phyloP scores from a whole-genome alignment of 1,284 basidiomycete species.

The Phylloporus sp. region DNA sequence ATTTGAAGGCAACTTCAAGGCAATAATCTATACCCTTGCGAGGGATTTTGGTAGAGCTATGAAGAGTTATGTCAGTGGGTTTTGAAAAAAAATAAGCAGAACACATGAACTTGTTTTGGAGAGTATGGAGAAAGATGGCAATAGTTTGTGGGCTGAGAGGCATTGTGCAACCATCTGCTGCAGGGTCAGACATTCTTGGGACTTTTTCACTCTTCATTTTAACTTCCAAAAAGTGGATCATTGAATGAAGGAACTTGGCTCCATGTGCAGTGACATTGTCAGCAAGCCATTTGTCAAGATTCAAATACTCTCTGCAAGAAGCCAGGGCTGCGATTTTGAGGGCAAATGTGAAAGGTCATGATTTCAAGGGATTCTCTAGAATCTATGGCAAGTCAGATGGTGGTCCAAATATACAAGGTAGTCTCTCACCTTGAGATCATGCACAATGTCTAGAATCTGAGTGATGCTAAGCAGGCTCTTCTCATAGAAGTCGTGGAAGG shows the following conservation, averaged over 20 bases:
- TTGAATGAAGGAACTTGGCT: constrained; percentile 84
- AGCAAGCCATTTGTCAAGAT: constrained; percentile 95
- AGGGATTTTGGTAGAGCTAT: constrained; percentile 66
- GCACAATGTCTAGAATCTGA: constrained; percentile 92
- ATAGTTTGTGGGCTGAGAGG: constrained; percentile 85
- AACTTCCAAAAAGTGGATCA: constrained; percentile 87
- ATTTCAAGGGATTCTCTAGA: constrained; percentile 86
- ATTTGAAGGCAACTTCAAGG: constrained; percentile 95
- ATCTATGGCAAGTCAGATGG: constrained; percentile 56
- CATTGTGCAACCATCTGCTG: constrained; percentile 81
- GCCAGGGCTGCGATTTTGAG: constrained; percentile 94
- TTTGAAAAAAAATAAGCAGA: constrained; percentile 8
- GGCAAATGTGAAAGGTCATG: constrained; percentile 85
- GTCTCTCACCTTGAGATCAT: constrained; percentile 83
- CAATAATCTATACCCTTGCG: constrained; percentile 87
- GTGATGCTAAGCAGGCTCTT: constrained; percentile 94
- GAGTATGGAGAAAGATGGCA: constrained; percentile 87
- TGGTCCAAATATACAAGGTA: not conserved
- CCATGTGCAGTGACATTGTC: constrained; percentile 85
- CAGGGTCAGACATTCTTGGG: constrained; percentile 77
- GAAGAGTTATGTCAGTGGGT: constrained; percentile 5
- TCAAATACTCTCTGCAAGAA: constrained; percentile 91
- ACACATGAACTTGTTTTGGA: constrained; percentile 74
- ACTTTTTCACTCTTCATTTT: constrained; percentile 91
- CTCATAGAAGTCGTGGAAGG: constrained; percentile 90